Evolutionary conservation across 2,329 filamentous ascomycete genomes (phyloP), one percentile per base, ranked within the genome.

Genomic region (Talaromyces sp.): DNA sequence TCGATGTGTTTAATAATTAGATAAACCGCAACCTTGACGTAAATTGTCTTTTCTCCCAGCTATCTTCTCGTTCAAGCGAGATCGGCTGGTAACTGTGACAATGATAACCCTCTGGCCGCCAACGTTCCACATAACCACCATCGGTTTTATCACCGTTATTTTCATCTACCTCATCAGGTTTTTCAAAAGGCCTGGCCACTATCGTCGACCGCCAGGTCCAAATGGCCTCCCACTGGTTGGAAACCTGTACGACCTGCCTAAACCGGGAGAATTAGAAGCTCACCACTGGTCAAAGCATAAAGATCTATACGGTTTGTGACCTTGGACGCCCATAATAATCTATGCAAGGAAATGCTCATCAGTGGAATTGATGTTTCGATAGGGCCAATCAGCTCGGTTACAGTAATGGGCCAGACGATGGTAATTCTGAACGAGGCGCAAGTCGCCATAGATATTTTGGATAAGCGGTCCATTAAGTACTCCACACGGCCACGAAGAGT

Each of bases 211-310:
- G 4, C 44, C 44, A 27, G 44, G 44, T 27, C 83, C 83, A 0
- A 81, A 73, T 44, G 76, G 75, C 0, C 66, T 79, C 5, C 81
- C 81, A 0, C 14, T 85, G 0, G 30, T 85, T 5, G 83, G 83
- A 5, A 85, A 85, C 65, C 64, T 84, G 14, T 63, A 66, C 1
- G 81, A 84, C 64, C 68, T 85, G 16, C 82, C 82, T 0, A 68
- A 73, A 0, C 60, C 70, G 10, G 73, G 72, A 0, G 64, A 63
- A 42, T 72, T 71, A 4, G 79, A 80, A 55, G 77, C 70, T 65
- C 64, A 75, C 16, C 77, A 81, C 57, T 81, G 78, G 78, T 59
- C 76, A 0, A 71, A 80, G 54, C 73, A 78, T 62, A 80, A 79
- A 65, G 72, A 77, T 14, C 58, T 70, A 3, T 77, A 78, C 61